Evolutionary conservation across 768 basidiomycete species (phyloP).

Genomic region (Daedaleopsis nitida): DNA sequence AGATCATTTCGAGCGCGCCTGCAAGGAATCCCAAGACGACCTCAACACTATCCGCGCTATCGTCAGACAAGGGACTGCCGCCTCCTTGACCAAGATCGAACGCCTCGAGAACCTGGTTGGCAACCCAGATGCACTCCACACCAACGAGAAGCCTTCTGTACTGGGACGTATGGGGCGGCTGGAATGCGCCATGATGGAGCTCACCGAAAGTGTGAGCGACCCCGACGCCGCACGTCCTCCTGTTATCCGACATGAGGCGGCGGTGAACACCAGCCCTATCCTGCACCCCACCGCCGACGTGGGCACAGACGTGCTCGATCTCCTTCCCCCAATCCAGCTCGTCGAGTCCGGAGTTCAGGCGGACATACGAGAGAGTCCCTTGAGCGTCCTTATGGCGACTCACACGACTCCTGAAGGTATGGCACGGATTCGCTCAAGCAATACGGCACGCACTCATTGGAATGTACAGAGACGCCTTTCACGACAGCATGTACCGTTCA

Average conservation of each 20-base stretch:
- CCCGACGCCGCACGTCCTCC: constrained; percentile 19
- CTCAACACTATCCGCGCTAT: constrained; percentile 3
- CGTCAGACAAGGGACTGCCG: constrained; percentile 3
- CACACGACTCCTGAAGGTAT: not conserved
- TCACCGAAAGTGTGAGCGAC: constrained; percentile 18
- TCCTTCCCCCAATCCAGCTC: not conserved
- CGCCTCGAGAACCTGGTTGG: constrained; percentile 4
- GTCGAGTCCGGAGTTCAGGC: not conserved
- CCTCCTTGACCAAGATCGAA: not conserved
- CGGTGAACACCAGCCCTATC: constrained; percentile 8
- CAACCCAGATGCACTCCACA: not conserved
- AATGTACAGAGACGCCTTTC: not conserved
- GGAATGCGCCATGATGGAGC: constrained; percentile 13
- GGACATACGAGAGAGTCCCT: not conserved
- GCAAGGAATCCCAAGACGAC: not conserved
- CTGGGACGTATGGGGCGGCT: constrained; percentile 8
- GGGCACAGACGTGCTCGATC: not conserved
- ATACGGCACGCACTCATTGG: not conserved
- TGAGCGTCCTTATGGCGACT: not conserved
- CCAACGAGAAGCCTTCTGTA: constrained; percentile 1
- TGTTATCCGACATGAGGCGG: constrained; percentile 12
- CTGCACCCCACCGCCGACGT: not conserved
- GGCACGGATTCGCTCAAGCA: not conserved
- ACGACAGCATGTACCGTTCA: not conserved
- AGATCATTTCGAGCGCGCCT: no score